Percentiles rank a stretch among this genome's conserved stretches.
These are phyloP conservation scores for Mrakia hoshinonis DNA, from an alignment of 768 basidiomycete species.

Conservation along the genomic window DNA sequence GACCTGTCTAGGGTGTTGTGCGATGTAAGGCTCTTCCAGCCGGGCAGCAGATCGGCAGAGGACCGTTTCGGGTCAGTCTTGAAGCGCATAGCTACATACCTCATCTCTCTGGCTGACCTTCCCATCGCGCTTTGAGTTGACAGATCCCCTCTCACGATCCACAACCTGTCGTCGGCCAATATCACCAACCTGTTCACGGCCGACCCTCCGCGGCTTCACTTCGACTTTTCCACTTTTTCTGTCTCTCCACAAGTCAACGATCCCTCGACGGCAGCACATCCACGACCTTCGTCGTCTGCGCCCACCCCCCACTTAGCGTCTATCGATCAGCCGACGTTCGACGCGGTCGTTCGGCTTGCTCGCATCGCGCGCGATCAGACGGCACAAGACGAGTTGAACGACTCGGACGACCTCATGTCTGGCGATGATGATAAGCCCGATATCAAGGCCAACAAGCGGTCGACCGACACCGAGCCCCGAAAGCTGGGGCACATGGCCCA, in stretches of 20 bases:
- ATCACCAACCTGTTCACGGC: conserved; percentile 8
- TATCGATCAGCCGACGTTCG: not conserved
- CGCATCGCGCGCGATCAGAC: not conserved
- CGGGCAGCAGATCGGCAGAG: not conserved
- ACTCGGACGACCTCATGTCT: not conserved
- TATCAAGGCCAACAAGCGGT: not conserved
- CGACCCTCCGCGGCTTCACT: not conserved
- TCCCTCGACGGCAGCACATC: not conserved
- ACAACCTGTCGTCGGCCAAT: not conserved
- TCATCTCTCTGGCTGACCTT: not conserved
- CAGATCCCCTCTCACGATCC: not conserved
- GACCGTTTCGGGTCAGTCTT: not conserved
- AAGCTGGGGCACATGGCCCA: not conserved
- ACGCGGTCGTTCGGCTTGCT: not conserved
- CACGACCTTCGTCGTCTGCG: not conserved
- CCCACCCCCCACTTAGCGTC: not conserved
- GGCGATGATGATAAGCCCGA: not conserved
- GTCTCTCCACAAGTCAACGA: not conserved
- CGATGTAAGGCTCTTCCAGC: not conserved
- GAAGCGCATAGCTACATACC: not conserved
- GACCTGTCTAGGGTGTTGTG: not conserved
- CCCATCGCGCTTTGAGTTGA: not conserved
- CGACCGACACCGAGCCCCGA: not conserved
- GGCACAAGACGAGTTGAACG: not conserved
- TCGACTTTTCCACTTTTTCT: not conserved